phyloP scores from a whole-genome alignment of 371 early-diverging fungal species.

The Saksenaea vasiformis region DNA sequence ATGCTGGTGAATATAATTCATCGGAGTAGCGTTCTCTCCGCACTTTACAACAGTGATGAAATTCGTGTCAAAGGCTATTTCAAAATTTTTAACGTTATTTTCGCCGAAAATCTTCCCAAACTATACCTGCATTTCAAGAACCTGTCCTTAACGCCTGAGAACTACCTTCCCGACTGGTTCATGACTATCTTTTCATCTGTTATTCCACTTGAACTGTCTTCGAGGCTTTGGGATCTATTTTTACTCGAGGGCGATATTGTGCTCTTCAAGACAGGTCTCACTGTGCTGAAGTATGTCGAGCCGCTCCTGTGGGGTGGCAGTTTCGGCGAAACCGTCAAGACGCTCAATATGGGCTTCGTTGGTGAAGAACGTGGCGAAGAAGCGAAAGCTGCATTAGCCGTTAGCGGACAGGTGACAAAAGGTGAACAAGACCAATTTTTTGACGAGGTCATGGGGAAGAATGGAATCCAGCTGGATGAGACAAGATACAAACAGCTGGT shows the following conservation, averaged over 20 bases:
- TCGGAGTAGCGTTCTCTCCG: constrained; percentile 36
- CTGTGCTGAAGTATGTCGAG: constrained; percentile 49
- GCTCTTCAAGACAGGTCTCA: constrained; percentile 48
- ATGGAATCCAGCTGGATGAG: constrained; percentile 38
- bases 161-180: constrained; percentile 54
- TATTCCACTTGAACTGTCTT: constrained; percentile 47
- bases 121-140: constrained; percentile 54
- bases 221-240: constrained; percentile 52
- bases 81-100: constrained; percentile 52
- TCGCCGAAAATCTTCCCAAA: constrained; percentile 54
- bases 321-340: constrained; percentile 48
- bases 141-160: constrained; percentile 48
- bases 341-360: constrained; percentile 31
- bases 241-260: constrained; percentile 51
- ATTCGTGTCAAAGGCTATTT: constrained; percentile 45
- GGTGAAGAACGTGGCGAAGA: constrained; percentile 25
- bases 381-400: constrained; percentile 46
- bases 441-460: constrained; percentile 47
- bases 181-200: constrained; percentile 54
- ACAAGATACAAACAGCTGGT: constrained; percentile 41
- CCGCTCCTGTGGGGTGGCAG: constrained; percentile 53
- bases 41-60: constrained; percentile 40
- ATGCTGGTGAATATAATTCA: constrained; percentile 40
- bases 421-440: constrained; percentile 53
- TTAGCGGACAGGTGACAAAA: constrained; percentile 48